Evolutionary conservation across 164 flowering plant genomes (phyloP).

Genomic region (Dillenia suffruticosa): DNA sequence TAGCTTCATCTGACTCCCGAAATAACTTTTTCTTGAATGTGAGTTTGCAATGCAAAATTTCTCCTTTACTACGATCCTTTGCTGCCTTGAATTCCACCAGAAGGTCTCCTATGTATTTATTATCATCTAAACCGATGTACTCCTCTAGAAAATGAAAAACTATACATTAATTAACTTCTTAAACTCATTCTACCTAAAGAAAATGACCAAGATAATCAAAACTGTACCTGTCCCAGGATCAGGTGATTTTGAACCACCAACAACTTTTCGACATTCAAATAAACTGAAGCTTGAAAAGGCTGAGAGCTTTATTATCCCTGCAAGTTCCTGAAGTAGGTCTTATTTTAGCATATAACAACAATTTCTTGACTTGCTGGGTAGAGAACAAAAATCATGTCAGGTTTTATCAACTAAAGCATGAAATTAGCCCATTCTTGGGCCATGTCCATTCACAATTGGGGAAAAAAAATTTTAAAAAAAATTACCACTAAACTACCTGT

Average conservation of each 20-base stretch:
- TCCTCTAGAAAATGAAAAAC: slow-evolving; percentile 56
- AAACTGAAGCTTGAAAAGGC: slow-evolving; percentile 90
- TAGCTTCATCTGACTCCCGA: slow-evolving; percentile 97
- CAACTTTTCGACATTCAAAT: slow-evolving; percentile 93
- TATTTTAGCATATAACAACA: slow-evolving; percentile 1
- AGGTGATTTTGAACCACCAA: slow-evolving; percentile 74
- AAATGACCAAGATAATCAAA: slow-evolving; percentile 1
- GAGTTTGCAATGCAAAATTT: slow-evolving; percentile 88
- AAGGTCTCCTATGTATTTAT: slow-evolving; percentile 92
- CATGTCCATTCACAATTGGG: no score
- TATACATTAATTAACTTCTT: slow-evolving; percentile 6
- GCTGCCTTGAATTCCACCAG: slow-evolving; percentile 90
- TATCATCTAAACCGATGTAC: slow-evolving; percentile 89
- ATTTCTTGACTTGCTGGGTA: background rate
- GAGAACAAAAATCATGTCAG: no score
- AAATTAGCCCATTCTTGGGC: no score
- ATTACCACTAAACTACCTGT: no score
- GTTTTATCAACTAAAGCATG: no score
- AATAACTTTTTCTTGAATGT: slow-evolving; percentile 84
- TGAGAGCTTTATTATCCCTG: slow-evolving; percentile 84
- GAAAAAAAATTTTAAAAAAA: no score
- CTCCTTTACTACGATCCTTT: slow-evolving; percentile 95
- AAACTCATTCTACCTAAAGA: background rate
- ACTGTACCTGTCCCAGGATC: slow-evolving; percentile 78
- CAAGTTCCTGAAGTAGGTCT: slow-evolving; percentile 72